These are phyloP conservation scores for Excoecaria agallocha DNA, from an alignment of 345 rosid genomes.

Conservation along the genomic window DNA sequence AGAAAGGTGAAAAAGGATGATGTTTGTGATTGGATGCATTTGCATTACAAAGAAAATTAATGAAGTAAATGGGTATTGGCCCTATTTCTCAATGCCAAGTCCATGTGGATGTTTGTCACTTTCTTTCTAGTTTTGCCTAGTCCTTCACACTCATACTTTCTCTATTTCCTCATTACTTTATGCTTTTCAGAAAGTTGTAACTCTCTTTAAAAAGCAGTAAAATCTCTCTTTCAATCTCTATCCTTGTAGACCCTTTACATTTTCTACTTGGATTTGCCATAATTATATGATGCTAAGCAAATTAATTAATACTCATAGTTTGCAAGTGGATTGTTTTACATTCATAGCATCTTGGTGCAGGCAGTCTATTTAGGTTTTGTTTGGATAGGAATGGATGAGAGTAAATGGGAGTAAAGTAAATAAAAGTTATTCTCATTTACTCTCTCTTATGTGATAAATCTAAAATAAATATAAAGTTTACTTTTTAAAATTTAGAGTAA, in stretches of 20 bases:
- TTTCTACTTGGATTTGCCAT: background rate
- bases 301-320: too few relatives aligned
- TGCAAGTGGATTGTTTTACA: background rate
- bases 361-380: background rate
- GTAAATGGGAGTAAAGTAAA: too few relatives aligned
- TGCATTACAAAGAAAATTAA: conserved; percentile 7
- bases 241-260: background rate
- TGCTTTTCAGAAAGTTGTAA: conserved; percentile 36
- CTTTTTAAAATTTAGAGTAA: too few relatives aligned
- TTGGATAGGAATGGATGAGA: too few relatives aligned
- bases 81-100: background rate
- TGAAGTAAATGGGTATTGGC: conserved; percentile 19
- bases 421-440: too few relatives aligned
- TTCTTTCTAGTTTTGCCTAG: background rate
- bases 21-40: conserved; percentile 20
- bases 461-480: too few relatives aligned
- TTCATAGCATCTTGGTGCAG: background rate
- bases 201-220: background rate
- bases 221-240: conserved; percentile 6
- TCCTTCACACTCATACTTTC: conserved; percentile 27
- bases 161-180: conserved; percentile 27
- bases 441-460: too few relatives aligned
- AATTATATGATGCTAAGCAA: background rate
- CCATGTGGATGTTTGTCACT: conserved; percentile 36
- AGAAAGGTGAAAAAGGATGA: conserved; percentile 24